Evolutionary conservation across 345 rosid genomes (phyloP), one percentile per base, ranked within the genome.

Genomic region (Melaleuca alternifolia): DNA sequence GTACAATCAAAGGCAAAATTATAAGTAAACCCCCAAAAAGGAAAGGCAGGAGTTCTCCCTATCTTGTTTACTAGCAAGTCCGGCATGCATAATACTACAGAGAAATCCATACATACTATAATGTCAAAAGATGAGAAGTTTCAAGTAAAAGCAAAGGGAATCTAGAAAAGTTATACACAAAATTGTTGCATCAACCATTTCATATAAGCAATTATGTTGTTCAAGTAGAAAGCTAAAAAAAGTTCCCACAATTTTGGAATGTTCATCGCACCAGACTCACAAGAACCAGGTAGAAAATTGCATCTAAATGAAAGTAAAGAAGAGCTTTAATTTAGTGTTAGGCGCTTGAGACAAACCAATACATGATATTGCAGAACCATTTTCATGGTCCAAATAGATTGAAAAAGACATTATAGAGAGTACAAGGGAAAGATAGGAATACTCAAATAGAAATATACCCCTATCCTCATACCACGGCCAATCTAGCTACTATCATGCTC

Each of bases 1-100:
- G 96, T 51, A 87, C 85, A 71, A 83, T 37, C 51, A 92, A 87
- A 84, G 21, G 24, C 83, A 83, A 86, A 50, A 61, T 33, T 11
- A 71, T 76, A n/a, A 82, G 61, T 24, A 28, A 3, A 33, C 54
- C 77, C 71, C 10, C 33, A 33, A 85, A 21, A 59, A 85, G n/a
- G 84, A 37, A 41, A 59, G 11, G 46, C 24, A 2, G 46, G 46
- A 30, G 30, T 65, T 15, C 20, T 65, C 46, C 46, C 46, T 65
- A 30, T 30, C 46, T 65, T 16, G 23, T 65, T 15, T 65, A 65
- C 46, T 65, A 30, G 77, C 46, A 65, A 65, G 77, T 65, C 44
- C 16, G 77, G 77, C 77, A 65, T 8, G 77, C 24, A 30, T 10
- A 65, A 33, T 20, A 16, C 77, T 30, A 65, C 44, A 56, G 61